phyloP scores from a whole-genome alignment of 495 filamentous ascomycete genomes.

The Penicillium ucsense region DNA sequence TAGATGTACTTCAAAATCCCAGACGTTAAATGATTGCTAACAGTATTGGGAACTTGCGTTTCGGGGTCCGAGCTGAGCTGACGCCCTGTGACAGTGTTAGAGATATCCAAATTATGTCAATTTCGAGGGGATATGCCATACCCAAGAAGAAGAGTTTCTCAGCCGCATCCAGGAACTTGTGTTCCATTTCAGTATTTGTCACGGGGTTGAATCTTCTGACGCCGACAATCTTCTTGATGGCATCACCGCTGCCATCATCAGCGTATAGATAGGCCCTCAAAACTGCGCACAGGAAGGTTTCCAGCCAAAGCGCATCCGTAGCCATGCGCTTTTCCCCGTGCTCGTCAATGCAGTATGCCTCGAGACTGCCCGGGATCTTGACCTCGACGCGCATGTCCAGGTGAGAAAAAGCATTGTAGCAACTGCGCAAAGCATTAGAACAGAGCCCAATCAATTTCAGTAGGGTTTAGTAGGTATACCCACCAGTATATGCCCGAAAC shows the following conservation, averaged over 20 bases:
- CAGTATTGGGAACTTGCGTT: slow-evolving; percentile 92
- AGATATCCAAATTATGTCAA: neutral
- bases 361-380: slow-evolving; percentile 87
- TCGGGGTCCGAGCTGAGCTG: slow-evolving; percentile 94
- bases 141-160: slow-evolving; percentile 93
- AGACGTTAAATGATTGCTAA: slow-evolving; percentile 89
- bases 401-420: slow-evolving; percentile 98
- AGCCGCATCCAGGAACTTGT: slow-evolving; percentile 90
- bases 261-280: slow-evolving; percentile 92
- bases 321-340: slow-evolving; percentile 86
- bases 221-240: slow-evolving; percentile 87
- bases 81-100: slow-evolving; percentile 49
- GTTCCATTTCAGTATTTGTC: slow-evolving; percentile 92
- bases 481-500: slow-evolving; percentile 91
- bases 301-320: slow-evolving; percentile 88
- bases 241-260: slow-evolving; percentile 84
- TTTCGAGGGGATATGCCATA: slow-evolving; percentile 20
- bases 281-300: slow-evolving; percentile 92
- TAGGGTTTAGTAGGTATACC: slow-evolving; percentile 1
- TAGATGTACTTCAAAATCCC: slow-evolving; percentile 95
- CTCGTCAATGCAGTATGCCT: slow-evolving; percentile 94
- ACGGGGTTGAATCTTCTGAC: slow-evolving; percentile 94
- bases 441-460: neutral
- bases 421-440: slow-evolving; percentile 41
- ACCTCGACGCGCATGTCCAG: slow-evolving; percentile 98